Evolutionary conservation across 805 yeast genomes (phyloP).

Genomic region (Cyberlindnera saturnus): DNA sequence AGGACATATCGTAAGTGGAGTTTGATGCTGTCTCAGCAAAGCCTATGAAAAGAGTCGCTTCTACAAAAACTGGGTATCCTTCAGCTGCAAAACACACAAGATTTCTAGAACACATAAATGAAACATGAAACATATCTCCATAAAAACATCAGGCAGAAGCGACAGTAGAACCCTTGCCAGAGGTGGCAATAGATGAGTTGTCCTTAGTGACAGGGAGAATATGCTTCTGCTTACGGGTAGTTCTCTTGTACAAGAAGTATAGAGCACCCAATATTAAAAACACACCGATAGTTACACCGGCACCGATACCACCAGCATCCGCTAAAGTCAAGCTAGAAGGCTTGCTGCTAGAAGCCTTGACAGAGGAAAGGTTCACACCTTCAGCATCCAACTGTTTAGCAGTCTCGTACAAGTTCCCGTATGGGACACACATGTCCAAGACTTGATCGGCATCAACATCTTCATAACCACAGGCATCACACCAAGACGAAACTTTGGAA

Average conservation of each 20-base stretch:
- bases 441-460: constrained; percentile 12
- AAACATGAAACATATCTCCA: no score
- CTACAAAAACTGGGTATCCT: no score
- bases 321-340: constrained; percentile 26
- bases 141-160: no score
- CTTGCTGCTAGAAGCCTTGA: neutral
- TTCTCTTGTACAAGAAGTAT: constrained; percentile 19
- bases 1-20: neutral
- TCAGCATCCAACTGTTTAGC: constrained; percentile 24
- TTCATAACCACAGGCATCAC: constrained; percentile 30
- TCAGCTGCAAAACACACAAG: no score
- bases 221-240: no score
- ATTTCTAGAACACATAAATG: no score
- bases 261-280: constrained; percentile 29
- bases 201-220: no score
- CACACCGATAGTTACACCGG: constrained; percentile 39
- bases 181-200: no score
- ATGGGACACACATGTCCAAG: constrained; percentile 30
- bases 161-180: no score
- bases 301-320: constrained; percentile 47
- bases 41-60: no score
- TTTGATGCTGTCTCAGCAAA: no score
- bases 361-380: constrained; percentile 27
- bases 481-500: constrained; percentile 30
- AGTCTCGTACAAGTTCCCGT: constrained; percentile 25